Percentiles rank a stretch among this genome's conserved stretches.
These are phyloP conservation scores for Aeschynomene evenia DNA, from an alignment of 306 rosid genomes.

Conservation along the genomic window DNA sequence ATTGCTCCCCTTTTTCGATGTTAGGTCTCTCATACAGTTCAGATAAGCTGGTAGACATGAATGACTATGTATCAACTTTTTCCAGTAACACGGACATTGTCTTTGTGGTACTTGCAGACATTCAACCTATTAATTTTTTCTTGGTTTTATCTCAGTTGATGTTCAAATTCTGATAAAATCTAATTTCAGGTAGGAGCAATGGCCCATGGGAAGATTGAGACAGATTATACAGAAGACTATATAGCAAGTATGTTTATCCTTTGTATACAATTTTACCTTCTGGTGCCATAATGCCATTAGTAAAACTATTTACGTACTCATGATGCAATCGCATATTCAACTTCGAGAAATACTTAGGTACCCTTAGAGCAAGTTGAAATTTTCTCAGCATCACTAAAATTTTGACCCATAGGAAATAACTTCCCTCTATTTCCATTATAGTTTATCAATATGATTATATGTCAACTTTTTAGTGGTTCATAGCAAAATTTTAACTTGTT, in stretches of 20 bases:
- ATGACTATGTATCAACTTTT: constrained; percentile 41
- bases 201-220: constrained; percentile 86
- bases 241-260: constrained; percentile 58
- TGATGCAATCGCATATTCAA: neutral
- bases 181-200: constrained; percentile 76
- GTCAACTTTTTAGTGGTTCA: too few relatives aligned
- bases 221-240: constrained; percentile 69
- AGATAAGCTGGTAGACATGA: constrained; percentile 57
- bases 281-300: neutral
- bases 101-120: constrained; percentile 67
- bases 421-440: too few relatives aligned
- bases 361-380: too few relatives aligned
- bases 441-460: too few relatives aligned
- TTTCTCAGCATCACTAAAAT: too few relatives aligned
- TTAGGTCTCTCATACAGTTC: constrained; percentile 74
- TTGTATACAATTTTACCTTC: neutral
- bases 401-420: too few relatives aligned
- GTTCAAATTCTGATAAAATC: neutral
- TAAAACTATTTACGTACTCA: neutral
- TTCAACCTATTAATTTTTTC: neutral
- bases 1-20: constrained; percentile 8
- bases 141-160: neutral
- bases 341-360: too few relatives aligned
- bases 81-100: constrained; percentile 48
- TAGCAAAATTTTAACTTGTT: too few relatives aligned